Base-by-base conservation (phyloP, 129 eudicot genomes). In the Gnaphalium uliginosum region DNA sequence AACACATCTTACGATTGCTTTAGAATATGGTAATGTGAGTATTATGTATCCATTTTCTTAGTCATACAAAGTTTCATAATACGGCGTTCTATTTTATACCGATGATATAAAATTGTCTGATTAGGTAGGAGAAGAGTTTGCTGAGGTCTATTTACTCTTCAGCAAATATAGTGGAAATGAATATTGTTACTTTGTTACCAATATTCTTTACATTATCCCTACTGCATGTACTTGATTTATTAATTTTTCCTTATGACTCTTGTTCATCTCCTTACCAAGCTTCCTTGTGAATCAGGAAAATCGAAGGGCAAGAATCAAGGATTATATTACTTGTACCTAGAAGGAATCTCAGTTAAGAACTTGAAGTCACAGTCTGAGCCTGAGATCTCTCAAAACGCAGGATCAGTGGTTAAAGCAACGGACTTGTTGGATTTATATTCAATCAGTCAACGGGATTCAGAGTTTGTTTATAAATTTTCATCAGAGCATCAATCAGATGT, bases 251-350 rank as follows among this genome's bases (percentile, higher is more conserved):
- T 61, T 27, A 25, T 67, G 62, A 60, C 62, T 74, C 66, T n/a
- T 60, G 39, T 27, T 10, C 5, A 75, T 29, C 43, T 66, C 26
- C 11, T 69, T 61, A 43, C 46, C 13, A 66, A 32, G 26, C 74
- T 33, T 68, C 15, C 48, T 26, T 78, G 39, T 72, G 78, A 64
- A 69, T 71, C 84, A 94, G 97, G 97, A 73, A 95, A 89, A 86
- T 89, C 96, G 11, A 95, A 95, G 78, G 84, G 90, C 83, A 91
- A 79, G 90, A 85, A 81, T 73, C 99, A 91, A 86, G 96, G 97
- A 29, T 73, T 95, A 62, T 95, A 87, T 79, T 95, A 91, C 82
- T 83, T 95, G 91, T 95, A 95, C 78, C 71, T 91, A 46, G 99
- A 95, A 84, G 97, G 77, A 58, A 91, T 95, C 63, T 95, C 99